Evolutionary conservation across 768 basidiomycete species (phyloP).

Genomic region (Lactarius hatsudake): DNA sequence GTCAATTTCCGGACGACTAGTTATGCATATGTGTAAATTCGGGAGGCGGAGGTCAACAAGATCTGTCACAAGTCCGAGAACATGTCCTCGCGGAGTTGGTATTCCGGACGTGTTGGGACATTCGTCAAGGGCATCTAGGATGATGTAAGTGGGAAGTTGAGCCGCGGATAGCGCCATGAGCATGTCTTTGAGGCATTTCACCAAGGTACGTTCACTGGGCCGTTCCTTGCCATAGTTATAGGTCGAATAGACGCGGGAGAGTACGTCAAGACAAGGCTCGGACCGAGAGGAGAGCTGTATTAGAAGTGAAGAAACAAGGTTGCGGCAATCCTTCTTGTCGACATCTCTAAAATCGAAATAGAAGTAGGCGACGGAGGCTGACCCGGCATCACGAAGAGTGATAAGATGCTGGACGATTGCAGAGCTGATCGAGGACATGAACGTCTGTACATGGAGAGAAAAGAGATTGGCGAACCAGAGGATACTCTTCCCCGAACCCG

Average conservation of each 20-base stretch:
- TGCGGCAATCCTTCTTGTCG: neutral
- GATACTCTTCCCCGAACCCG: no score
- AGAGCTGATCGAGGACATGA: no score
- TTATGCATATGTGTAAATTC: neutral
- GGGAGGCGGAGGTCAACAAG: neutral
- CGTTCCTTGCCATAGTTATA: neutral
- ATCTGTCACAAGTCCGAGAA: neutral
- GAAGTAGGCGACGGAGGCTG: neutral
- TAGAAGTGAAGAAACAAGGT: neutral
- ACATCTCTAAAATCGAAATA: neutral
- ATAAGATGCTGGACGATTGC: neutral
- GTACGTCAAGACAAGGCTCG: neutral
- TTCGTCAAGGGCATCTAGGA: neutral
- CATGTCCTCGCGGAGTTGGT: neutral
- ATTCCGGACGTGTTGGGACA: neutral
- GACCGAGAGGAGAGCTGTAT: neutral
- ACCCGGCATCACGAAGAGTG: neutral
- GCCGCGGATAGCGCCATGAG: neutral
- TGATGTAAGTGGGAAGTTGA: neutral
- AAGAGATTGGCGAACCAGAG: no score
- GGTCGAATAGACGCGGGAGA: neutral
- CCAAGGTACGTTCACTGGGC: neutral
- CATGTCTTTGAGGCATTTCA: neutral
- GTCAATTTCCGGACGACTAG: neutral
- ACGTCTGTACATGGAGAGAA: no score